Evolutionary conservation across 2,329 filamentous ascomycete genomes (phyloP).

Genomic region (Talaromyces rugulosus): DNA sequence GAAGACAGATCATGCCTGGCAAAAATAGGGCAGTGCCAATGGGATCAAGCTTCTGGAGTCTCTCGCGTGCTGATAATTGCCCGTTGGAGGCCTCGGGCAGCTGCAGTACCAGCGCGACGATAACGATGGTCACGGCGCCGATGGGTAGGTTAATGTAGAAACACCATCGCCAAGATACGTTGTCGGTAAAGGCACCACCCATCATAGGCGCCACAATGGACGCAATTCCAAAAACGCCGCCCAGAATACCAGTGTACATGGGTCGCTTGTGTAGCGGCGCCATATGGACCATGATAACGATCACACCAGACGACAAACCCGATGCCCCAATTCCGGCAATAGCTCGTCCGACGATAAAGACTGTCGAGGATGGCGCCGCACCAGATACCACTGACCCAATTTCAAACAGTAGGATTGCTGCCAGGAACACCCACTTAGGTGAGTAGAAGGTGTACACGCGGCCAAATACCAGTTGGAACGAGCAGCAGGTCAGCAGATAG

Average conservation of each 20-base stretch:
- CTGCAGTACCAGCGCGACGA: background rate
- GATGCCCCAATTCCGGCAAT: slow-evolving; percentile 27
- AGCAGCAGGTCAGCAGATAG: slow-evolving; percentile 41
- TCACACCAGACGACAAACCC: slow-evolving; percentile 11
- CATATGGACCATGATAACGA: background rate
- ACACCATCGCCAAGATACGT: slow-evolving; percentile 30
- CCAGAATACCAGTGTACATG: slow-evolving; percentile 22
- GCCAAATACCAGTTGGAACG: slow-evolving; percentile 30
- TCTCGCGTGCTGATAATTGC: background rate
- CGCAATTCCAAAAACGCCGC: slow-evolving; percentile 26
- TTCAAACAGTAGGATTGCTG: slow-evolving; percentile 33
- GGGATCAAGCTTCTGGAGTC: slow-evolving; percentile 2
- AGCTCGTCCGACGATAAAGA: slow-evolving; percentile 29
- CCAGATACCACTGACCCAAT: slow-evolving; percentile 43
- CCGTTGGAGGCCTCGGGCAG: background rate
- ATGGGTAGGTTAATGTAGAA: slow-evolving; percentile 33
- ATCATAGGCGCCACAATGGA: slow-evolving; percentile 25
- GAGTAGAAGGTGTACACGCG: slow-evolving; percentile 46
- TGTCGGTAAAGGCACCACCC: slow-evolving; percentile 27
- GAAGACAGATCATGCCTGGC: slow-evolving; percentile 10
- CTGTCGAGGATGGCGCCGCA: slow-evolving; percentile 24
- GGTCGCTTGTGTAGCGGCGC: background rate
- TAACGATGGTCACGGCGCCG: slow-evolving; percentile 16
- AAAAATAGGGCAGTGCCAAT: slow-evolving; percentile 2
- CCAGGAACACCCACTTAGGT: slow-evolving; percentile 11